Conservation (phyloP, 148 eudicot genomes). For the Nepenthes mirabilis region DNA sequence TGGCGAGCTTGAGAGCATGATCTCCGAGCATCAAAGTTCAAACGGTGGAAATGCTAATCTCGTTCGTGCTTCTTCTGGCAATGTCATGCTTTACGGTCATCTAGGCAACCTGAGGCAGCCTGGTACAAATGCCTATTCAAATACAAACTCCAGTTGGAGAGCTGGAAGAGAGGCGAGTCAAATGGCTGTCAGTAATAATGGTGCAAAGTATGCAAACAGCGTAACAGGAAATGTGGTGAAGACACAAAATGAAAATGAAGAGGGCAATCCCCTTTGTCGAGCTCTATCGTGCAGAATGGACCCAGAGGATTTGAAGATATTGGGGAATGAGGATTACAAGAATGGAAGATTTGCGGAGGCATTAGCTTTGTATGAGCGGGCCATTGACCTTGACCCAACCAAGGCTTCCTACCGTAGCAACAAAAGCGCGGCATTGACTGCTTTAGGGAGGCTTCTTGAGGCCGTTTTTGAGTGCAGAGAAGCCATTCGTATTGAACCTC, state of each 20-base stretch:
- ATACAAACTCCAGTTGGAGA: constrained; percentile 3
- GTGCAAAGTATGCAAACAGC: constrained; percentile 21
- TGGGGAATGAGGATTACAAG: constrained; percentile 95
- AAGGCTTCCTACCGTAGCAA: constrained; percentile 89
- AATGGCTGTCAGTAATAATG: constrained; percentile 1
- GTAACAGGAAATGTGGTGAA: constrained; percentile 49
- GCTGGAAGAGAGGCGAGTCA: background rate
- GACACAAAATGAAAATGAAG: constrained; percentile 15
- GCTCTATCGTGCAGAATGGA: constrained; percentile 93
- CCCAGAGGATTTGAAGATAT: constrained; percentile 76
- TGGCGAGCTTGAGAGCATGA: constrained; percentile 85
- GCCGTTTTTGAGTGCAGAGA: constrained; percentile 92
- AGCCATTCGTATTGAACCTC: constrained; percentile 75
- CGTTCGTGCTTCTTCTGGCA: constrained; percentile 72
- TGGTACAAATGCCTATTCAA: constrained; percentile 14
- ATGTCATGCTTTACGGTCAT: constrained; percentile 55
- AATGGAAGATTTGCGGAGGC: constrained; percentile 89
- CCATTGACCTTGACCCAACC: constrained; percentile 72
- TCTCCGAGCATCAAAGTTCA: constrained; percentile 51
- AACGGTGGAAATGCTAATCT: constrained; percentile 28
- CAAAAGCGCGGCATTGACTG: constrained; percentile 83
- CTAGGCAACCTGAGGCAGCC: constrained; percentile 65
- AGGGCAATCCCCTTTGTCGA: constrained; percentile 47
- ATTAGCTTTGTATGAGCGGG: constrained; percentile 78
- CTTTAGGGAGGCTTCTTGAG: constrained; percentile 80